phyloP scores from a whole-genome alignment of 1,284 basidiomycete genomes.

The Pyrrhoderma lamaoense region DNA sequence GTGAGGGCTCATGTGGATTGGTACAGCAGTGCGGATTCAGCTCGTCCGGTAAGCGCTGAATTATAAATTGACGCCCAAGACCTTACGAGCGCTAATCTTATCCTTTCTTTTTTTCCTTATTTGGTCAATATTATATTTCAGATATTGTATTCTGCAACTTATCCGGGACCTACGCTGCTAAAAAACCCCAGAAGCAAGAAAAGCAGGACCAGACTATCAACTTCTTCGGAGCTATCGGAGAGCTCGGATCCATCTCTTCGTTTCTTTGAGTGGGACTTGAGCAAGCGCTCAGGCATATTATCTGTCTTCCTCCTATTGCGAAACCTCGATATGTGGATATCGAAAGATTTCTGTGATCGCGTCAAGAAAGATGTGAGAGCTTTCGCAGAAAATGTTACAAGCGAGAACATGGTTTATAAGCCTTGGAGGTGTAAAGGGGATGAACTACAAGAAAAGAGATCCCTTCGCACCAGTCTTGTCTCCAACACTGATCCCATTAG shows the following conservation, averaged over 20 bases:
- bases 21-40: slow-evolving; percentile 32
- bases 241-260: slow-evolving; percentile 15
- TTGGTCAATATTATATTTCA: too few relatives aligned
- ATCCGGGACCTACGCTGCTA: slow-evolving; percentile 25
- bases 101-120: too few relatives aligned
- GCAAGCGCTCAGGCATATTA: slow-evolving; percentile 38
- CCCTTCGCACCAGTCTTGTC: background rate
- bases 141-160: slow-evolving; percentile 45
- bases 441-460: background rate
- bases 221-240: slow-evolving; percentile 1
- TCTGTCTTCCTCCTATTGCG: slow-evolving; percentile 45
- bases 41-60: slow-evolving; percentile 26
- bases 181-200: slow-evolving; percentile 12
- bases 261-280: slow-evolving; percentile 45
- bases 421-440: slow-evolving; percentile 41
- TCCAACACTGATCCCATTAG: too few relatives aligned
- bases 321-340: slow-evolving; percentile 48
- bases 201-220: slow-evolving; percentile 1
- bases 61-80: too few relatives aligned
- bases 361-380: slow-evolving; percentile 34
- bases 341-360: slow-evolving; percentile 33
- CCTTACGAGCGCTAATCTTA: background rate
- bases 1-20: slow-evolving; percentile 52
- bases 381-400: slow-evolving; percentile 30
- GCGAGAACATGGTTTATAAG: slow-evolving; percentile 28